Evolutionary conservation across 148 eudicot species (phyloP), one percentile per base, ranked within the genome.

Genomic region (Silene latifolia): DNA sequence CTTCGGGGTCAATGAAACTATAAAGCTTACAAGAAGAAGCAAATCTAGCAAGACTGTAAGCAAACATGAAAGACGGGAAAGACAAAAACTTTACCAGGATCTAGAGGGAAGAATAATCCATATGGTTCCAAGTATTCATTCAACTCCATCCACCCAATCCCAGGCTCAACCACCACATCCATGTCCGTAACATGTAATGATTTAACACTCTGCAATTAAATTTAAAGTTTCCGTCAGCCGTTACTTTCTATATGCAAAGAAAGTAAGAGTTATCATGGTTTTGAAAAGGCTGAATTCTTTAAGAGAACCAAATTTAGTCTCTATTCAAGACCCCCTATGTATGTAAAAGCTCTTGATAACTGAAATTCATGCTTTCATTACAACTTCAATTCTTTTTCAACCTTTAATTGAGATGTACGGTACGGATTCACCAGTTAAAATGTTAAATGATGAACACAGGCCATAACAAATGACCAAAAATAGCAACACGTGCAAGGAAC

Each of bases 111-210:
- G 79, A 96, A 92, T 83, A 96, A 84, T 64, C 99, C 99, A 80
- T 89, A 86, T 35, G 99, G 94, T 85, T 92, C 98, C 79, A 96
- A 81, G 83, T 87, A 92, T 60, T 92, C 99, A 85, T 96, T 96
- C 72, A 96, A 87, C 81, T 96, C 99, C 87, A 96, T 88, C 99
- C 99, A 96, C 70, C 99, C 98, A 80, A 92, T 92, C 74, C 98
- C 99, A 85, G 99, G 97, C 86, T 96, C 99, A 81, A 96, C 99
- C 62, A 92, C 93, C 76, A 92, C 98, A 87, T 96, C 99, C 99
- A 96, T 96, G 81, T 96, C 99, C 83, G 81, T 80, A 68, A 96
- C 82, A 84, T 96, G 93, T 70, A 96, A 80, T 68, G 94, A 72
- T 89, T 90, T 90, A 67, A 92, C 86, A 71, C 77, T 72, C 98